Percentiles rank a stretch among this genome's conserved stretches.
Conservation (phyloP, 2,329 filamentous ascomycete species). For the Dendrostoma leiphaemia region DNA sequence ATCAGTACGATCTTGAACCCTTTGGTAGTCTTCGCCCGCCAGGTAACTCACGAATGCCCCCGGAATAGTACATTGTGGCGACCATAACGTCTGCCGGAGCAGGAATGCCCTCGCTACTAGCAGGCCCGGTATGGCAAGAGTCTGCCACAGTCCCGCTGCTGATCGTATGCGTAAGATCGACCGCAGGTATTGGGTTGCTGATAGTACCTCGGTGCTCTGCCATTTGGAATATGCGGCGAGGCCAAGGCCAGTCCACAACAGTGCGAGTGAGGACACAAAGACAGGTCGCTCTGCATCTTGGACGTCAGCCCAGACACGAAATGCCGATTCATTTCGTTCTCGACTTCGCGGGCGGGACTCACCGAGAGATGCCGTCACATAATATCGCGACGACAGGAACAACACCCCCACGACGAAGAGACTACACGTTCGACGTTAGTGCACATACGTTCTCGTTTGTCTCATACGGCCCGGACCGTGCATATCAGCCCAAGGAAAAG, state of each 20-base stretch:
- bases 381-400: neutral
- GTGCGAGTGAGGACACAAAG: neutral
- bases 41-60: neutral
- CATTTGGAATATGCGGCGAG: neutral
- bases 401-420: neutral
- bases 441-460: no score
- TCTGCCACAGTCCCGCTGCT: neutral
- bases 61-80: neutral
- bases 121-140: neutral
- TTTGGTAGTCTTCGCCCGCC: neutral
- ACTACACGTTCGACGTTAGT: neutral
- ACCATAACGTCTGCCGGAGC: neutral
- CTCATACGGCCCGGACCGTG: neutral
- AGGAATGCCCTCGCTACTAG: constrained; percentile 2
- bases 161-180: neutral
- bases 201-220: neutral
- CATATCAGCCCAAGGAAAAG: neutral
- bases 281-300: constrained; percentile 1
- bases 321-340: neutral
- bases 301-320: neutral
- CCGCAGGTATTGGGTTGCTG: neutral
- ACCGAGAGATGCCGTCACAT: neutral
- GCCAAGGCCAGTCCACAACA: neutral
- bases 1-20: neutral
- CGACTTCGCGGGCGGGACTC: neutral